These are phyloP conservation scores for Discostella stelligera DNA, from an alignment of 352 stramenopile genomes.

Conservation along the genomic window DNA sequence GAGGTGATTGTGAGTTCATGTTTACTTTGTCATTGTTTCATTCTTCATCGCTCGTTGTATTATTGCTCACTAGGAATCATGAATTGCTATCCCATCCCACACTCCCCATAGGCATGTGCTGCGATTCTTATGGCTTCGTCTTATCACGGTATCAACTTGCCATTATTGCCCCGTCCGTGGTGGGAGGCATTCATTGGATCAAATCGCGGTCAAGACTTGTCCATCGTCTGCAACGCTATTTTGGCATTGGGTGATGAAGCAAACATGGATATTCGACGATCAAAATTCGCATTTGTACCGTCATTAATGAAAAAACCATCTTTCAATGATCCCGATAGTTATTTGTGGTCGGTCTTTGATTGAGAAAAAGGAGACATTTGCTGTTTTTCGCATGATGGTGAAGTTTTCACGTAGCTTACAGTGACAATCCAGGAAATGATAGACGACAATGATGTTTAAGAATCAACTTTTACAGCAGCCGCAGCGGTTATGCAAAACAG, in stretches of 20 bases:
- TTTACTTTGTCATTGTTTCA: slow-evolving; percentile 1
- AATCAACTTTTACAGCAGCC: too few species aligned
- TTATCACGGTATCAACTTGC: slow-evolving; percentile 21
- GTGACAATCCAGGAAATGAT: too few species aligned
- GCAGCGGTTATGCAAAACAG: too few species aligned
- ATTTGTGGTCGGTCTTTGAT: slow-evolving; percentile 52
- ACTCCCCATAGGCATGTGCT: slow-evolving; percentile 40
- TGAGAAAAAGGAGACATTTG: not conserved
- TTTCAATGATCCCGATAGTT: slow-evolving; percentile 71
- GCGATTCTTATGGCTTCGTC: slow-evolving; percentile 40
- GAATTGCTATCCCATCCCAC: not conserved
- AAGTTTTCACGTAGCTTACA: too few species aligned
- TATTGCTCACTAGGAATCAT: not conserved
- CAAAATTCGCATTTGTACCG: slow-evolving; percentile 51
- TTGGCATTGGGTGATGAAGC: slow-evolving; percentile 26
- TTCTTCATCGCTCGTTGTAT: not conserved
- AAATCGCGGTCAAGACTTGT: slow-evolving; percentile 37
- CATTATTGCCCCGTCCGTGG: slow-evolving; percentile 51
- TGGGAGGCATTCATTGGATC: slow-evolving; percentile 59
- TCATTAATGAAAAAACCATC: slow-evolving; percentile 27
- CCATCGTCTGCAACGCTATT: slow-evolving; percentile 58
- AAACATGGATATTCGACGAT: slow-evolving; percentile 24
- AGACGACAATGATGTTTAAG: too few species aligned
- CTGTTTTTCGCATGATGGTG: not conserved
- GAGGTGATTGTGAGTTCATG: slow-evolving; percentile 58